Conservation (phyloP, 176 grass and related monocot genomes). For the Cenchrus americanus region DNA sequence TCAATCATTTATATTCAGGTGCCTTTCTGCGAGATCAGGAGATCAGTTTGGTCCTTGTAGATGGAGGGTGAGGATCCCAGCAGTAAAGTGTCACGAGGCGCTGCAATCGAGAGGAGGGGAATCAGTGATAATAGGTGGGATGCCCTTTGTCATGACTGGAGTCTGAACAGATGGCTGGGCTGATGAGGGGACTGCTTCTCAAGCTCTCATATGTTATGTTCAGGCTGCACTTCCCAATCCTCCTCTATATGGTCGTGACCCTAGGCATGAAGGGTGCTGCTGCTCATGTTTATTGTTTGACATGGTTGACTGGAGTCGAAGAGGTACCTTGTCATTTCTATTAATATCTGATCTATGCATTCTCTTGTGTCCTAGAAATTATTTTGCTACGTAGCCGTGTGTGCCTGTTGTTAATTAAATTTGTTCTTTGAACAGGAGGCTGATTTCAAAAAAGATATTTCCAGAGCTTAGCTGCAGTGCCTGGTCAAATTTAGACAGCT, state of each 20-base stretch:
- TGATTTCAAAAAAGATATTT: neutral
- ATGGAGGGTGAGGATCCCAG: neutral
- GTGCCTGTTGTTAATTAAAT: neutral
- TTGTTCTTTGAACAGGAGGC: neutral
- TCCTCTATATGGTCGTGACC: neutral
- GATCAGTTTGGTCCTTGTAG: neutral
- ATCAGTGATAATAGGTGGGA: neutral
- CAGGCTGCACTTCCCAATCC: neutral
- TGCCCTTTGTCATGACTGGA: neutral
- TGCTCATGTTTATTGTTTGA: neutral
- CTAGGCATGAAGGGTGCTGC: neutral
- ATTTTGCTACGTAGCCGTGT: neutral
- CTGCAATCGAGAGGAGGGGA: neutral
- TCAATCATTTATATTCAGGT: neutral
- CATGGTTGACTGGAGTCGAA: neutral
- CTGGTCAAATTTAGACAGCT: slow-evolving; percentile 8
- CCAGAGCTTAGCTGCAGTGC: too few relatives aligned
- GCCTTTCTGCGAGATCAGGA: neutral
- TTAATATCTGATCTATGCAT: neutral
- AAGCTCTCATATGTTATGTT: neutral
- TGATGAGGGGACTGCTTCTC: neutral
- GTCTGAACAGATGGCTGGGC: neutral
- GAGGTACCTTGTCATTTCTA: too few relatives aligned
- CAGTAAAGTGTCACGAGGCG: neutral
- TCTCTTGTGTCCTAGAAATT: neutral